Conservation (phyloP, 129 eudicot species). For the Flaveria sonorensis region DNA sequence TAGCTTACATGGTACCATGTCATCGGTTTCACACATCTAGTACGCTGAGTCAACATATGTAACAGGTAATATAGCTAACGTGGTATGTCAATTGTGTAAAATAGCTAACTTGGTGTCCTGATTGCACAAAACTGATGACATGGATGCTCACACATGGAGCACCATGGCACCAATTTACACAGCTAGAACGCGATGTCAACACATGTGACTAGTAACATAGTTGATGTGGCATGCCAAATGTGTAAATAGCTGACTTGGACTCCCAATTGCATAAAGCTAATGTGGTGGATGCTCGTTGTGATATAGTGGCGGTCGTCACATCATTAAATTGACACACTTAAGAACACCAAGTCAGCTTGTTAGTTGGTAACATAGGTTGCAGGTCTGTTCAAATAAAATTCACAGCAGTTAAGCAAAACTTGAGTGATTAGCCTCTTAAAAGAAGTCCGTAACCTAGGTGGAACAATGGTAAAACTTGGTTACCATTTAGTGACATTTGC, state of each 20-base stretch:
- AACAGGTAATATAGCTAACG: too few relatives aligned
- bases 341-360: background rate
- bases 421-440: background rate
- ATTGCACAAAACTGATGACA: background rate
- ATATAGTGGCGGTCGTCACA: background rate
- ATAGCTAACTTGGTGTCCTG: background rate
- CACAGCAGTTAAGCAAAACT: background rate
- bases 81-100: background rate
- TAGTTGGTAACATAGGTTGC: background rate
- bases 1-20: too few relatives aligned
- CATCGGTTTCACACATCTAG: too few relatives aligned
- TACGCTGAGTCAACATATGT: too few relatives aligned
- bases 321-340: background rate
- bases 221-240: too few relatives aligned
- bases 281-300: background rate
- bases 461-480: background rate
- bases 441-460: background rate
- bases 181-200: background rate
- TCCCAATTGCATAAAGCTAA: background rate
- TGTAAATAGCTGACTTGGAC: background rate
- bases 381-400: background rate
- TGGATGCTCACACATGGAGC: too few relatives aligned
- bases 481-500: background rate
- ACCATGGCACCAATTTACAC: too few relatives aligned
- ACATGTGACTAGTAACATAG: background rate